Percentiles rank a stretch among this genome's conserved stretches.
Conservation (phyloP, 2,329 filamentous ascomycete species). For the Phoma sp. region DNA sequence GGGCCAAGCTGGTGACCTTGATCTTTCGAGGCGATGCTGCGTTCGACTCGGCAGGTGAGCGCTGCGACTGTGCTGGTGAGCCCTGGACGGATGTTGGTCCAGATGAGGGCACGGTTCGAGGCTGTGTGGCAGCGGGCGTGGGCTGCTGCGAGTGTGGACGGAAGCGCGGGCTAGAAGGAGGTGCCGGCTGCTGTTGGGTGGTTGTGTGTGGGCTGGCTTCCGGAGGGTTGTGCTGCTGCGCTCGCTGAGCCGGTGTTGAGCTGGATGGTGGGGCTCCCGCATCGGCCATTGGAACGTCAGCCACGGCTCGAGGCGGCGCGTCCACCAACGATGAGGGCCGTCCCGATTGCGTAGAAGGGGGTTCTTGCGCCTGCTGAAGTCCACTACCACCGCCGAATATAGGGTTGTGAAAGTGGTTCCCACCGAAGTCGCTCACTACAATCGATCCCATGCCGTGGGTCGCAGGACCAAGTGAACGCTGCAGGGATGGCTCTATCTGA, state of each 20-base stretch:
- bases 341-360: slow-evolving; percentile 42
- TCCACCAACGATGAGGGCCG: slow-evolving; percentile 42
- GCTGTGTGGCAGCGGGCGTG: slow-evolving; percentile 32
- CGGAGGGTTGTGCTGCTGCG: slow-evolving; percentile 33
- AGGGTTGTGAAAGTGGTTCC: slow-evolving; percentile 76
- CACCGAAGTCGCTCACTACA: slow-evolving; percentile 71
- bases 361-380: slow-evolving; percentile 50
- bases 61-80: slow-evolving; percentile 35
- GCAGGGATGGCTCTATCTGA: slow-evolving; percentile 4
- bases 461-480: slow-evolving; percentile 21
- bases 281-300: slow-evolving; percentile 51
- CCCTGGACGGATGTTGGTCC: slow-evolving; percentile 33
- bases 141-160: slow-evolving; percentile 44
- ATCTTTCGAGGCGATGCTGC: slow-evolving; percentile 65
- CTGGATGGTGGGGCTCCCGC: slow-evolving; percentile 40
- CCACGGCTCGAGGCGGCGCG: slow-evolving; percentile 32
- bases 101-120: slow-evolving; percentile 36
- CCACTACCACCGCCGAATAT: slow-evolving; percentile 62
- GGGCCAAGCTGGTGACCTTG: slow-evolving; percentile 84
- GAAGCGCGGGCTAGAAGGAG: slow-evolving; percentile 45
- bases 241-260: slow-evolving; percentile 37
- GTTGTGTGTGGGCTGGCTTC: slow-evolving; percentile 25
- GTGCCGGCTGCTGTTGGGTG: slow-evolving; percentile 27
- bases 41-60: slow-evolving; percentile 39
- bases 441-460: slow-evolving; percentile 65